A percentile compares a stretch with the other conserved stretches of the same genome.
phyloP scores from a whole-genome alignment of 1,284 basidiomycete genomes.

The Polyporus tsugae region DNA sequence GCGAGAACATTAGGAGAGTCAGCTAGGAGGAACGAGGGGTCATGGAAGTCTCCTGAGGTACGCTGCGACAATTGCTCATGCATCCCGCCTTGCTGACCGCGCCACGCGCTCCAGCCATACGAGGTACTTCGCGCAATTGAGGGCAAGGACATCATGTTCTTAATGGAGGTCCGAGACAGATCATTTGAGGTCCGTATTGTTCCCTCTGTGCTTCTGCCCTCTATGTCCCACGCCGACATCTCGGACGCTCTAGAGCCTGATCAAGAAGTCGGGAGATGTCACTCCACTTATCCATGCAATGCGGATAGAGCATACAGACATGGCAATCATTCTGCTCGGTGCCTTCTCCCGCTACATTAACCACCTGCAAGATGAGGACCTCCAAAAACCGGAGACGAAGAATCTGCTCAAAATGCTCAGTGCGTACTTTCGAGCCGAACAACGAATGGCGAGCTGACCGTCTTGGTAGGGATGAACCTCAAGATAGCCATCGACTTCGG shows the following conservation, averaged over 20 bases:
- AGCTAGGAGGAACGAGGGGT: conserved; percentile 14
- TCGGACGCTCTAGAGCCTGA: conserved; percentile 60
- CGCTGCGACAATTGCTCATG: conserved; percentile 20
- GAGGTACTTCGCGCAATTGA: conserved; percentile 81
- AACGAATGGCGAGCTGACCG: conserved; percentile 21
- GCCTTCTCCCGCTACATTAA: conserved; percentile 87
- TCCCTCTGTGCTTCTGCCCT: neutral
- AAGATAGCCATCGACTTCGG: conserved; percentile 87
- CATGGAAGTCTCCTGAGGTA: conserved; percentile 73
- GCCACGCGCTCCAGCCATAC: conserved; percentile 59
- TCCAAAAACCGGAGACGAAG: conserved; percentile 69
- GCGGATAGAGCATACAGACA: conserved; percentile 77
- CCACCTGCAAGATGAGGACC: conserved; percentile 75
- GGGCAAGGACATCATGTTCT: conserved; percentile 72
- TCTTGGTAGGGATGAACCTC: conserved; percentile 70
- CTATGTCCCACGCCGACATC: neutral
- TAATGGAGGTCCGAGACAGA: conserved; percentile 82
- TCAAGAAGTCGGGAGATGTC: conserved; percentile 75
- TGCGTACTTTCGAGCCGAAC: conserved; percentile 44
- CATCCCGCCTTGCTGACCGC: neutral
- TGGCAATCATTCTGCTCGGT: conserved; percentile 79
- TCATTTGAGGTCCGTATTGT: conserved; percentile 71
- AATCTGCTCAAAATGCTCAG: conserved; percentile 76
- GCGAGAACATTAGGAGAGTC: conserved; percentile 25
- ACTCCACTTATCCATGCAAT: conserved; percentile 85